Evolutionary conservation across 2,329 filamentous ascomycete genomes (phyloP).

Genomic region (Aspergillus novofumigatus): DNA sequence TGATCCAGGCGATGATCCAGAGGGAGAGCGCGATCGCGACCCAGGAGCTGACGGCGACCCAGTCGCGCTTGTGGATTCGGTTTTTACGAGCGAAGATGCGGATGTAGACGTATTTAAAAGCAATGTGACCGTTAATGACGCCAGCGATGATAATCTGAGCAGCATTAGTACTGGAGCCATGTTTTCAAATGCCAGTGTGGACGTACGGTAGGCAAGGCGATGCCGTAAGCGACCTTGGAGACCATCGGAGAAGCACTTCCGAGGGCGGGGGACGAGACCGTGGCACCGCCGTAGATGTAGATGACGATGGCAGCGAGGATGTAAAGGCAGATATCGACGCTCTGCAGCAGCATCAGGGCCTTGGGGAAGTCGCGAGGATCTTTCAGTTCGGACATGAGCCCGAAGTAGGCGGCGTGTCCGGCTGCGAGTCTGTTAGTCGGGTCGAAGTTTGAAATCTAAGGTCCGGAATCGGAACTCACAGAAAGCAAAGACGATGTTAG

Average conservation of each 20-base stretch:
- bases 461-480: conserved; percentile 48
- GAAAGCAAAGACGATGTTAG: conserved; percentile 70
- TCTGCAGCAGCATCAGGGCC: conserved; percentile 59
- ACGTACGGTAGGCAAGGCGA: conserved; percentile 60
- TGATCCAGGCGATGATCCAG: conserved; percentile 62
- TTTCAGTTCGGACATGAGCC: conserved; percentile 61
- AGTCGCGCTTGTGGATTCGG: conserved; percentile 50
- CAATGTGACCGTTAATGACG: conserved; percentile 66
- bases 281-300: conserved; percentile 61
- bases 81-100: conserved; percentile 59
- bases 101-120: conserved; percentile 62
- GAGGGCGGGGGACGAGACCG: conserved; percentile 63
- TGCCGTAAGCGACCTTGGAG: conserved; percentile 62
- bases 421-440: conserved; percentile 46
- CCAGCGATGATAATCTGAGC: conserved; percentile 62
- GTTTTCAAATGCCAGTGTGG: not conserved
- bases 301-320: conserved; percentile 63
- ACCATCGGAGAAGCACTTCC: conserved; percentile 56
- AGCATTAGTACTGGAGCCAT: not conserved
- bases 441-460: conserved; percentile 44
- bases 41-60: conserved; percentile 55
- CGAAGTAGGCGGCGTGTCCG: conserved; percentile 66
- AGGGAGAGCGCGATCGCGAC: conserved; percentile 50
- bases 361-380: conserved; percentile 59
- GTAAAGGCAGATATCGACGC: conserved; percentile 59